Base-by-base conservation (phyloP, 768 basidiomycete species). In the Phallus indusiatus region DNA sequence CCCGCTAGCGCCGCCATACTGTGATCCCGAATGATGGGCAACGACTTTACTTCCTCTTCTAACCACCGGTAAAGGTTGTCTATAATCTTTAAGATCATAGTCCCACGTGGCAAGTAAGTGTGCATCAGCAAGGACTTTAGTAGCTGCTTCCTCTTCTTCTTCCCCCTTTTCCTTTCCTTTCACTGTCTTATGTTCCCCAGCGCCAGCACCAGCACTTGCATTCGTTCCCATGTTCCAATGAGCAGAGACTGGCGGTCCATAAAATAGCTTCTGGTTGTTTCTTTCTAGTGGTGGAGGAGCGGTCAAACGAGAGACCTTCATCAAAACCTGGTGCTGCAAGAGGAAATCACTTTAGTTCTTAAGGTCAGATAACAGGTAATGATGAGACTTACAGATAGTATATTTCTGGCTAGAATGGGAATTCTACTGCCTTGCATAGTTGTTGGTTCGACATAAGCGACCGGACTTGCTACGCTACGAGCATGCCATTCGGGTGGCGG, bases 201-300 rank as follows among this genome's bases (percentile, higher is more conserved):
- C n/a, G n/a, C n/a, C n/a, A n/a, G n/a, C n/a, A n/a, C n/a, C n/a
- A n/a, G n/a, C n/a, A 1, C 66, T 62, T 1, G 63, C 55, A 10
- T 74, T 70, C 12, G 71, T 69, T 5, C 71, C 46, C 34, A 54
- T 63, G 35, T 72, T 69, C 57, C 57, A 59, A 18, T 48, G 57
- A 3, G 57, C 57, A 34, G 64, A 61, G 11, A 69, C 42, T 7
- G 74, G 68, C 3, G 72, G 54, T n/a, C 73, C 65, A 50, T 74
- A 73, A 8, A 75, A 68, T 60, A 47, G 36, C 18, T 82, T 81
- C 79, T 70, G 62, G 77, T 78, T 21, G 22, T 68, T 81, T 16
- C 85, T 80, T 51, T 78, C 73, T 36, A 90, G 75, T 1, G 82
- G 76, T 0, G 83, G 79, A 2, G 88, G 88, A 64, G 88, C 86